Evolutionary conservation across 176 grass and related monocot species (phyloP).

Genomic region (Elaeis guineensis): DNA sequence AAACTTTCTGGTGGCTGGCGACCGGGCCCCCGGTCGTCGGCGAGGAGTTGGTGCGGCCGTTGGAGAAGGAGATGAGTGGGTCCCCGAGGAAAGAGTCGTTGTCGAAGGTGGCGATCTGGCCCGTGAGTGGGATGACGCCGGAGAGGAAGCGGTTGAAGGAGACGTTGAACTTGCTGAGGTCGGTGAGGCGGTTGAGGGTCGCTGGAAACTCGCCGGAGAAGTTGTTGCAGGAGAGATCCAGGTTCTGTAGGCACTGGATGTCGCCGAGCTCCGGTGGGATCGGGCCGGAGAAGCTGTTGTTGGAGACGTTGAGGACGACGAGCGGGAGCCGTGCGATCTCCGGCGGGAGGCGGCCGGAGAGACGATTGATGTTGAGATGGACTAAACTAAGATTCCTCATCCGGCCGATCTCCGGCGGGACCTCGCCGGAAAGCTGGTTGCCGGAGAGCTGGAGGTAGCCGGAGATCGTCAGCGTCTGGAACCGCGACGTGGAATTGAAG

Average conservation of each 20-base stretch:
- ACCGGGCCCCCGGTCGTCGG: not conserved
- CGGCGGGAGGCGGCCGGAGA: conserved; percentile 42
- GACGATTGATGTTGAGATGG: conserved; percentile 48
- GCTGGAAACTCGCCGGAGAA: conserved; percentile 67
- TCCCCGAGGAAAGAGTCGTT: conserved; percentile 71
- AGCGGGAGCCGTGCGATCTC: conserved; percentile 50
- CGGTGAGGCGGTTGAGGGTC: conserved; percentile 42
- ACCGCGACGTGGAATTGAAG: conserved; percentile 35
- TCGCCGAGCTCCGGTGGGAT: conserved; percentile 51
- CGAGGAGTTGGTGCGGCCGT: not conserved
- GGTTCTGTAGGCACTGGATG: conserved; percentile 45
- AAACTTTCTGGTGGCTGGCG: not conserved
- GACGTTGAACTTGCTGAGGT: conserved; percentile 64
- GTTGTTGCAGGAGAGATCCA: conserved; percentile 77
- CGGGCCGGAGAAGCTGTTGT: conserved; percentile 48
- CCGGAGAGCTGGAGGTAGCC: conserved; percentile 73
- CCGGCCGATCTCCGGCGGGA: conserved; percentile 41
- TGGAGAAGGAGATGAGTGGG: conserved; percentile 31
- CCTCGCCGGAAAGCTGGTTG: conserved; percentile 51
- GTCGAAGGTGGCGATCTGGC: conserved; percentile 54
- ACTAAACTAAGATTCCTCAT: conserved; percentile 62
- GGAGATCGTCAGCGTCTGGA: conserved; percentile 44
- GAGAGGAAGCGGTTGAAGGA: conserved; percentile 69
- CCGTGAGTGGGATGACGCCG: conserved; percentile 32
- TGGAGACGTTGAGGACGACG: conserved; percentile 63